Evolutionary conservation across 2,329 filamentous ascomycete species (phyloP).

Genomic region (Sclerotiophoma versabilis): DNA sequence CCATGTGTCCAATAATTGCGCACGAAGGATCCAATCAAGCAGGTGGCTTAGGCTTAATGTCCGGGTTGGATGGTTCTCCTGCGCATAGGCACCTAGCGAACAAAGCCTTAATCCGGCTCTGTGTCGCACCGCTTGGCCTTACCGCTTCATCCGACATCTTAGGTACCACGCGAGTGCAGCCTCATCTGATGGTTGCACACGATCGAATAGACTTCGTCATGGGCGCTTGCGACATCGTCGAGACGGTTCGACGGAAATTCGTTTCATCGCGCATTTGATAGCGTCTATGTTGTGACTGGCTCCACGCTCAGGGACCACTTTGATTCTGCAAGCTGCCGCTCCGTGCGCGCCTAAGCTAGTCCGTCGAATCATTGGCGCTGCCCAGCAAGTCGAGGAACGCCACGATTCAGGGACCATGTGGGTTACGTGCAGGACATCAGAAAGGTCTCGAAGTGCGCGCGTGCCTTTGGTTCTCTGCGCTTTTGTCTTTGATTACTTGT

Average conservation of each 20-base stretch:
- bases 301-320: constrained; percentile 30
- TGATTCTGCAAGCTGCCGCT: constrained; percentile 36
- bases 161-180: constrained; percentile 3
- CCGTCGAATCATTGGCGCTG: constrained; percentile 41
- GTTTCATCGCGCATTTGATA: constrained; percentile 40
- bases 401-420: constrained; percentile 43
- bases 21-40: constrained; percentile 15
- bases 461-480: constrained; percentile 27
- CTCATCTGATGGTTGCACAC: constrained; percentile 8
- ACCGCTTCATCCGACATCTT: constrained; percentile 1
- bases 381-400: constrained; percentile 33
- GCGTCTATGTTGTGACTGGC: constrained; percentile 31
- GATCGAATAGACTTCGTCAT: constrained; percentile 1
- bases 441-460: constrained; percentile 14
- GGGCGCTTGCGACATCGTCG: constrained; percentile 37
- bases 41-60: constrained; percentile 19
- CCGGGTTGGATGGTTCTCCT: constrained; percentile 27
- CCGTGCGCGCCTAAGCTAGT: constrained; percentile 36
- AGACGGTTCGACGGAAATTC: constrained; percentile 31
- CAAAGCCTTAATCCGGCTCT: constrained; percentile 27
- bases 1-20: constrained; percentile 10
- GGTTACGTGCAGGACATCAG: constrained; percentile 35
- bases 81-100: constrained; percentile 33
- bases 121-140: constrained; percentile 20
- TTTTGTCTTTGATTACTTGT: constrained; percentile 24